Evolutionary conservation across 2,329 filamentous ascomycete species (phyloP).

Genomic region (Coniochaeta sp.): DNA sequence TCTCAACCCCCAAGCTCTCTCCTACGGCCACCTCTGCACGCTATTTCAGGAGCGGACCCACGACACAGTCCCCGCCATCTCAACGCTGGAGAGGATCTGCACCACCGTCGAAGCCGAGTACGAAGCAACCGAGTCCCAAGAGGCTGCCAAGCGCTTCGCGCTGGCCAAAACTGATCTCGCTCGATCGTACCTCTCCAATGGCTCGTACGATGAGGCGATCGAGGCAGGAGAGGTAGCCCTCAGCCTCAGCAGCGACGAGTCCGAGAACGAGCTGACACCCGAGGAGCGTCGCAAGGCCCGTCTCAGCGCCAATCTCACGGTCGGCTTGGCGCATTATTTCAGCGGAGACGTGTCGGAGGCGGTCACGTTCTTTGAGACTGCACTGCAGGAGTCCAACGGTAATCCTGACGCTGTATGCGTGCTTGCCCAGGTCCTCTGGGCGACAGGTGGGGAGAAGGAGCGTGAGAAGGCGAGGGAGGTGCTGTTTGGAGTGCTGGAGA

Average conservation of each 20-base stretch:
- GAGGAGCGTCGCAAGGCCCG: constrained; percentile 63
- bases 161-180: constrained; percentile 82
- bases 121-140: constrained; percentile 70
- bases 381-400: constrained; percentile 66
- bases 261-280: constrained; percentile 55
- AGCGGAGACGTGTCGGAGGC: constrained; percentile 57
- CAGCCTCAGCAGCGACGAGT: constrained; percentile 66
- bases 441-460: constrained; percentile 68
- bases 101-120: constrained; percentile 69
- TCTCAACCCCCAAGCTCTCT: constrained; percentile 62
- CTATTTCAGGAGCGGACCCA: constrained; percentile 76
- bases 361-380: constrained; percentile 71
- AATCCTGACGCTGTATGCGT: constrained; percentile 82
- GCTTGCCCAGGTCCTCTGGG: constrained; percentile 88
- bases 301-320: constrained; percentile 77
- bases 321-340: constrained; percentile 77
- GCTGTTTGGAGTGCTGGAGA: constrained; percentile 73
- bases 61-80: constrained; percentile 57
- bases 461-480: constrained; percentile 69
- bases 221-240: constrained; percentile 78
- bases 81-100: constrained; percentile 41
- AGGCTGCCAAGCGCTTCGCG: constrained; percentile 68
- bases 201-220: constrained; percentile 58
- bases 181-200: constrained; percentile 67
- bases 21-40: constrained; percentile 69